Evolutionary conservation across 1,284 basidiomycete species (phyloP).

Genomic region (Golubevia sp.): DNA sequence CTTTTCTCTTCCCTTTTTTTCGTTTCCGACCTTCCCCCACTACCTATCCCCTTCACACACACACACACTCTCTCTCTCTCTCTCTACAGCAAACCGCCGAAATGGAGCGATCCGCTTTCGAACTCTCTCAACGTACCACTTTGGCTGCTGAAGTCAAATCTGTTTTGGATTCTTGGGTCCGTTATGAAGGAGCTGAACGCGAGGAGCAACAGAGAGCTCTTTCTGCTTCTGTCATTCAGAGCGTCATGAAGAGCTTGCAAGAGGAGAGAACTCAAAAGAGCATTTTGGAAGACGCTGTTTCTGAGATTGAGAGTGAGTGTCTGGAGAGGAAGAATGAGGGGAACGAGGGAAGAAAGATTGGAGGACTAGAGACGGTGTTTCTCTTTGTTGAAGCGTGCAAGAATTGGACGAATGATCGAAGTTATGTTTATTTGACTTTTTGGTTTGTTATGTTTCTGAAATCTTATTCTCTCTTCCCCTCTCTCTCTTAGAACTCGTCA

Average conservation of each 20-base stretch:
- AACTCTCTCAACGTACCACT: slow-evolving; percentile 84
- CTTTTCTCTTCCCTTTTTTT: neutral
- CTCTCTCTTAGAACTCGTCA: slow-evolving; percentile 36
- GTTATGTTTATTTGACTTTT: too few relatives aligned
- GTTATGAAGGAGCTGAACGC: slow-evolving; percentile 94
- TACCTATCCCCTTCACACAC: neutral
- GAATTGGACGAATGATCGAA: too few relatives aligned
- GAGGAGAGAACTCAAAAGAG: slow-evolving; percentile 94
- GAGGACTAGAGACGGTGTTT: too few relatives aligned
- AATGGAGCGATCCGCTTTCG: slow-evolving; percentile 87
- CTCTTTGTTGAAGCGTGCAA: too few relatives aligned
- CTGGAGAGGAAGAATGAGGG: too few relatives aligned
- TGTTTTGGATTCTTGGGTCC: slow-evolving; percentile 96
- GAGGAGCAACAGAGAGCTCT: slow-evolving; percentile 93
- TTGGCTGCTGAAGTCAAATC: slow-evolving; percentile 87
- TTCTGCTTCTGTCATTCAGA: slow-evolving; percentile 82
- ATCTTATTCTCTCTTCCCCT: neutral
- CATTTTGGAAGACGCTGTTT: slow-evolving; percentile 80
- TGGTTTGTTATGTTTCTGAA: too few relatives aligned
- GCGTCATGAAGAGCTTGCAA: slow-evolving; percentile 78
- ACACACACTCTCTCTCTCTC: neutral
- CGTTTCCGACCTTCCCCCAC: slow-evolving; percentile 1
- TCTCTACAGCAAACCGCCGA: slow-evolving; percentile 79
- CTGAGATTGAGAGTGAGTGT: slow-evolving; percentile 90
- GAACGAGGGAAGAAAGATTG: too few relatives aligned